A percentile compares a stretch with the other conserved stretches of the same genome.
phyloP scores from a whole-genome alignment of 2,329 filamentous ascomycete genomes.

The Venturiaceae sp. region DNA sequence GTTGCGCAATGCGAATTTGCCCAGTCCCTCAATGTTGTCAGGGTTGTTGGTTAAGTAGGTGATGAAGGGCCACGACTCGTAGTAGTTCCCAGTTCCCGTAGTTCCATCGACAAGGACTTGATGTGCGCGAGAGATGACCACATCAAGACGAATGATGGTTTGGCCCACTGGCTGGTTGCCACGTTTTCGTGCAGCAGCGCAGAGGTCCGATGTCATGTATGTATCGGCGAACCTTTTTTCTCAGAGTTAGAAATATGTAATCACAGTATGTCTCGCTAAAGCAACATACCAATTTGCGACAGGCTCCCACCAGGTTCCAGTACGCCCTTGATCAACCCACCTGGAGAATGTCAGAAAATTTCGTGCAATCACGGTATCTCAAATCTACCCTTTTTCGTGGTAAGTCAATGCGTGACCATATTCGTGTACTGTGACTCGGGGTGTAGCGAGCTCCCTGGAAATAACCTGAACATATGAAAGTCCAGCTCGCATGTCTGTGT shows the following conservation, averaged over 20 bases:
- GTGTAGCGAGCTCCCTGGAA: constrained; percentile 25
- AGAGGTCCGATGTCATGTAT: constrained; percentile 36
- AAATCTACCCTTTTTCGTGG: constrained; percentile 20
- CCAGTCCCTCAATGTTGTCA: constrained; percentile 26
- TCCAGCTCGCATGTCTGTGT: constrained; percentile 25
- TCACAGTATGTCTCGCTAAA: no score
- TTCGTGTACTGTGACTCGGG: constrained; percentile 38
- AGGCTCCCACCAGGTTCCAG: constrained; percentile 43
- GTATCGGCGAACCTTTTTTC: constrained; percentile 41
- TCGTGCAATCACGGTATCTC: no score
- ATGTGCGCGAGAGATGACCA: constrained; percentile 37
- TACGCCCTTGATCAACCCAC: constrained; percentile 33
- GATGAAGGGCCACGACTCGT: constrained; percentile 43
- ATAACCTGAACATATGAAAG: constrained; percentile 36
- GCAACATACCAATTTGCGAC: constrained; percentile 42
- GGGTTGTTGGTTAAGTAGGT: constrained; percentile 40
- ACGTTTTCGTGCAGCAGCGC: constrained; percentile 27
- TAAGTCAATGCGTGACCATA: constrained; percentile 41
- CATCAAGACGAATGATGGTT: constrained; percentile 33
- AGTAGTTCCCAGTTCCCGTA: constrained; percentile 30
- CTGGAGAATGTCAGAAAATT: no score
- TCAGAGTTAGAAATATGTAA: no score
- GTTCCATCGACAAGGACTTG: constrained; percentile 40
- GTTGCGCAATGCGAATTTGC: constrained; percentile 12
- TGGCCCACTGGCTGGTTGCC: constrained; percentile 24